A percentile compares a stretch with the other conserved stretches of the same genome.
Conservation (phyloP, 177 flowering plant species). For the Vitis hybrid region DNA sequence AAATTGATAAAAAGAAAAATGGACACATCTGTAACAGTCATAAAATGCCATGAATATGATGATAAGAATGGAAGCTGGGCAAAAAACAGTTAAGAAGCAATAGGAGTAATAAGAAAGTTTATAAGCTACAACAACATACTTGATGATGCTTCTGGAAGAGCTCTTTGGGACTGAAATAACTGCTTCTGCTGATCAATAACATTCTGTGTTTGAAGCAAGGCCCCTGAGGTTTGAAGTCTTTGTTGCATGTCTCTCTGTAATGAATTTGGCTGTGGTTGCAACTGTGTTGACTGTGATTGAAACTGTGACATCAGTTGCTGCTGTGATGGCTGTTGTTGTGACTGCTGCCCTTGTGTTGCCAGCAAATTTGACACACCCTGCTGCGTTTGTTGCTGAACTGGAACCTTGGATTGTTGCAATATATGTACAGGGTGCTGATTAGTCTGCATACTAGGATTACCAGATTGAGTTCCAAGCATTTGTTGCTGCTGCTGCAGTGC, state of each 20-base stretch:
- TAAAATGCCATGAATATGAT: too few species aligned
- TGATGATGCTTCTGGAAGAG: conserved; percentile 62
- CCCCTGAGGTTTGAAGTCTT: conserved; percentile 56
- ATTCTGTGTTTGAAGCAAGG: conserved; percentile 61
- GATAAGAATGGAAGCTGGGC: background rate
- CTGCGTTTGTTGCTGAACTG: conserved; percentile 61
- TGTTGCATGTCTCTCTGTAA: conserved; percentile 65
- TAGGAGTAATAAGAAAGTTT: background rate
- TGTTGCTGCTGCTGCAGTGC: conserved; percentile 58
- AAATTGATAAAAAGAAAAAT: too few species aligned
- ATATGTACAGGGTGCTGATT: conserved; percentile 63
- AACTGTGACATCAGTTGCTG: conserved; percentile 75
- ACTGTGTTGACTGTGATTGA: conserved; percentile 57
- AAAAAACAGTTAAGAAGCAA: background rate
- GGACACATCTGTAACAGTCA: too few species aligned
- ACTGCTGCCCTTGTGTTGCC: conserved; percentile 65
- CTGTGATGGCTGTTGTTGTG: conserved; percentile 58
- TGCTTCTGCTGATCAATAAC: conserved; percentile 75
- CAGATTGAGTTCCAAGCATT: conserved; percentile 56
- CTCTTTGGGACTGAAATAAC: conserved; percentile 65
- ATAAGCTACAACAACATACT: conserved; percentile 37
- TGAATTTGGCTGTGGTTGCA: conserved; percentile 71
- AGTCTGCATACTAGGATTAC: conserved; percentile 56
- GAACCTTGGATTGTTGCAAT: conserved; percentile 59
- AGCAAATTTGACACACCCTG: conserved; percentile 48